Evolutionary conservation across 1,139 yeast species (phyloP).

Genomic region (Scheffersomyces segobiensis): DNA sequence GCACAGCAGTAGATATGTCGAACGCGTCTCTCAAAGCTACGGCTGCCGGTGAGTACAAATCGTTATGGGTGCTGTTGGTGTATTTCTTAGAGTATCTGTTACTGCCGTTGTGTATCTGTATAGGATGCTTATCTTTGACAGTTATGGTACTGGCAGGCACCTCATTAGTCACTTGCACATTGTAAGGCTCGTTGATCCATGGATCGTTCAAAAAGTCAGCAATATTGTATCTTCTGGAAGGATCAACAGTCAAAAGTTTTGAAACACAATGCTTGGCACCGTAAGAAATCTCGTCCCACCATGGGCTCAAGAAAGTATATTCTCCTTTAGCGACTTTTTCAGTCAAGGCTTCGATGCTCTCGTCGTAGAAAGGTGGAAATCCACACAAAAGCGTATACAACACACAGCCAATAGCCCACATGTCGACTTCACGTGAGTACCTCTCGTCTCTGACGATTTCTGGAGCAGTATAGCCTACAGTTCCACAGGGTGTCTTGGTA

Average conservation of each 20-base stretch:
- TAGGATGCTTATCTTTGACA: constrained; percentile 22
- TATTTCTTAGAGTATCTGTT: constrained; percentile 25
- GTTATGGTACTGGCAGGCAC: background rate
- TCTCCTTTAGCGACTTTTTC: constrained; percentile 62
- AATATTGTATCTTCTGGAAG: constrained; percentile 71
- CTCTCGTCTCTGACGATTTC: constrained; percentile 60
- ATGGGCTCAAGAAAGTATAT: constrained; percentile 56
- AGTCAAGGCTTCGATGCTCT: constrained; percentile 54
- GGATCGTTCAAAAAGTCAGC: constrained; percentile 82
- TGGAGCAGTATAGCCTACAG: constrained; percentile 65
- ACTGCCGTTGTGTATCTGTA: constrained; percentile 20
- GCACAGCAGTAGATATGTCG: constrained; percentile 92
- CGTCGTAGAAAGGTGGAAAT: constrained; percentile 64
- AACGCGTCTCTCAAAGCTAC: constrained; percentile 92
- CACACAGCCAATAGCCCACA: constrained; percentile 68
- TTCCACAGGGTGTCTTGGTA: constrained; percentile 65
- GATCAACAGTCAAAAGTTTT: constrained; percentile 79
- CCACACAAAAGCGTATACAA: constrained; percentile 61
- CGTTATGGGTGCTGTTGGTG: constrained; percentile 10
- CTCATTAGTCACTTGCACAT: background rate
- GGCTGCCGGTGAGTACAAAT: constrained; percentile 79
- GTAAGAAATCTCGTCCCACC: constrained; percentile 63
- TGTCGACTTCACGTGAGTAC: constrained; percentile 61
- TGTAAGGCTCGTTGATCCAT: constrained; percentile 55
- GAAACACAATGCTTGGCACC: constrained; percentile 68